phyloP scores from a whole-genome alignment of 257 asterid genomes.

The Solanum etuberosum region DNA sequence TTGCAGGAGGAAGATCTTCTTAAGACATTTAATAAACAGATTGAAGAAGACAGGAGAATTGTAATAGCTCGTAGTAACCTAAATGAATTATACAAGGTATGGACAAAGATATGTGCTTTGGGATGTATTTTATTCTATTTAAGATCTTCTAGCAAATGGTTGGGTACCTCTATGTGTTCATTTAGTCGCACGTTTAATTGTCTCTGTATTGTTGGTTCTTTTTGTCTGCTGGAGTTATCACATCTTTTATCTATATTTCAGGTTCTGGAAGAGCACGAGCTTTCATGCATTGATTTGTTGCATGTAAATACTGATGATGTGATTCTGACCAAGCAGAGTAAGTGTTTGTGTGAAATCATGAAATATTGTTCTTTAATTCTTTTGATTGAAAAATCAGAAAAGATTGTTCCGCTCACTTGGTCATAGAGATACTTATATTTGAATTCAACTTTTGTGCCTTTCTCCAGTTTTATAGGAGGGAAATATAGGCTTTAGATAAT shows the following conservation, averaged over 20 bases:
- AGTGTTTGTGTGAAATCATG: slow-evolving; percentile 12
- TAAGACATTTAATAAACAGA: slow-evolving; percentile 75
- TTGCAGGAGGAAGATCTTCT: slow-evolving; percentile 85
- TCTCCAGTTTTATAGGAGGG: not conserved
- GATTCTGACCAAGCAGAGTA: slow-evolving; percentile 78
- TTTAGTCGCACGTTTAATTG: not conserved
- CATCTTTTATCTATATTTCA: slow-evolving; percentile 24
- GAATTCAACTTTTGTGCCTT: not conserved
- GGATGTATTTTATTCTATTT: not conserved
- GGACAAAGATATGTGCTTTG: not conserved
- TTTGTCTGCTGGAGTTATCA: not conserved
- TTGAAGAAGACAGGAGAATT: slow-evolving; percentile 85
- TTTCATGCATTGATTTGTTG: slow-evolving; percentile 72
- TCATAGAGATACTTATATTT: not conserved
- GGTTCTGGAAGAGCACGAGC: slow-evolving; percentile 84
- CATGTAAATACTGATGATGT: slow-evolving; percentile 69
- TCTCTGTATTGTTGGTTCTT: not conserved
- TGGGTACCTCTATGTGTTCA: not conserved
- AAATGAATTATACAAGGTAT: slow-evolving; percentile 78
- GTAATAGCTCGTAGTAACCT: slow-evolving; percentile 85
- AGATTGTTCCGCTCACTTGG: not conserved
- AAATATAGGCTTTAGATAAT: not conserved
- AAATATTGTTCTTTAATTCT: not conserved
- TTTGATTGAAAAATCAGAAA: not conserved
- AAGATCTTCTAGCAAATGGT: not conserved